Percentiles rank a stretch among this genome's conserved stretches.
Evolutionary conservation across 2,329 filamentous ascomycete species (phyloP).

Genomic region (Chaetoscypha palmicola): DNA sequence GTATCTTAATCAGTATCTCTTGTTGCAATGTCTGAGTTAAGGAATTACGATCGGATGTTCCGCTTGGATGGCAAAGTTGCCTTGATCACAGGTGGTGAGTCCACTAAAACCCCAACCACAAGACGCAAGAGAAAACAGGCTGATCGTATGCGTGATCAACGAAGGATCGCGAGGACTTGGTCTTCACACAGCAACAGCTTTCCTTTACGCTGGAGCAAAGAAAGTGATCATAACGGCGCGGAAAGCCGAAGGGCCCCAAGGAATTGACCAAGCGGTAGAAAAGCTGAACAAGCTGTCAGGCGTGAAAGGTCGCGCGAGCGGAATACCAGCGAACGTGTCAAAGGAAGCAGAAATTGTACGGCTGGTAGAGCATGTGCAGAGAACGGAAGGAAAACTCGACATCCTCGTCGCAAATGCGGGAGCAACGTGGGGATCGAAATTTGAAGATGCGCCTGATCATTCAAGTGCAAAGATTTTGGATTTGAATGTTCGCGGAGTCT

Average conservation of each 20-base stretch:
- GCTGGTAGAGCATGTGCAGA: constrained; percentile 48
- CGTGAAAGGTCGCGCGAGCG: constrained; percentile 51
- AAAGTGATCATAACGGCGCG: constrained; percentile 69
- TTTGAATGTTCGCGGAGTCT: constrained; percentile 9
- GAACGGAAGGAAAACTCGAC: constrained; percentile 48
- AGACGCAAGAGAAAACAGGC: not conserved
- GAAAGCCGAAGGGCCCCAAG: constrained; percentile 53
- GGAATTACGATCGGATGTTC: constrained; percentile 18
- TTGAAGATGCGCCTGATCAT: constrained; percentile 9
- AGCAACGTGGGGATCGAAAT: constrained; percentile 7
- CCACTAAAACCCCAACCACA: not conserved
- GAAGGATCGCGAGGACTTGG: constrained; percentile 48
- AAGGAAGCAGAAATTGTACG: constrained; percentile 54
- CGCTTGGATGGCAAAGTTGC: constrained; percentile 23
- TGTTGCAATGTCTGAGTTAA: constrained; percentile 16
- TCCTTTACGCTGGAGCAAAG: constrained; percentile 63
- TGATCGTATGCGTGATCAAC: not conserved
- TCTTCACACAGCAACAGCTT: constrained; percentile 57
- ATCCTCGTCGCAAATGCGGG: constrained; percentile 8
- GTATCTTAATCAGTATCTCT: too few relatives aligned
- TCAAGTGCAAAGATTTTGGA: constrained; percentile 7
- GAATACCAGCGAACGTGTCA: constrained; percentile 59
- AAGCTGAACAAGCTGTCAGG: constrained; percentile 57
- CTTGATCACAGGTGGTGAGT: constrained; percentile 28
- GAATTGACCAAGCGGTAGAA: constrained; percentile 52